These are phyloP conservation scores for Fusarium liriodendri DNA, from an alignment of 2,329 filamentous ascomycete species.

Conservation along the genomic window DNA sequence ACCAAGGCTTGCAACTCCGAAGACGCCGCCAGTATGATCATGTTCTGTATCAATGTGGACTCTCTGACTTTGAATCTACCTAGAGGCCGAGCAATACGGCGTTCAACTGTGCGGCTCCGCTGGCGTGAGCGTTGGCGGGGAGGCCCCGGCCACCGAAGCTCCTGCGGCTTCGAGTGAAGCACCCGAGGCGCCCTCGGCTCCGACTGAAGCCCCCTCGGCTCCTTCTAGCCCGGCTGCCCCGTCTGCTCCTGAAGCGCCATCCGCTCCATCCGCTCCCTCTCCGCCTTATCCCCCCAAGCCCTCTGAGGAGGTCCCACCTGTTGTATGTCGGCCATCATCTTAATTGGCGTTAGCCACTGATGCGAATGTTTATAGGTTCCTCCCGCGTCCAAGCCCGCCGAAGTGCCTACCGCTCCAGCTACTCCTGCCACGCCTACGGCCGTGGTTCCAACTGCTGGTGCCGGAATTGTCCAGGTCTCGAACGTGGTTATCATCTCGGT, in stretches of 20 bases:
- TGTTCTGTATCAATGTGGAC: background rate
- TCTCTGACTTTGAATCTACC: background rate
- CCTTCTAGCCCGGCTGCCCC: background rate
- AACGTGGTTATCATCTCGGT: background rate
- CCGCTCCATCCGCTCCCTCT: background rate
- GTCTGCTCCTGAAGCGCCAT: background rate
- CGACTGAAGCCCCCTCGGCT: background rate
- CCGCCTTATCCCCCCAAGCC: background rate
- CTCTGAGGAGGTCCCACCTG: background rate
- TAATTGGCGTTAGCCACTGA: background rate
- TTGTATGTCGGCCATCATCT: background rate
- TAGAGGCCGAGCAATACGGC: background rate
- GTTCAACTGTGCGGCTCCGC: conserved; percentile 6
- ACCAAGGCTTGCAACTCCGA: background rate
- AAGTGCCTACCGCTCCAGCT: background rate
- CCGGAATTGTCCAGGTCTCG: background rate
- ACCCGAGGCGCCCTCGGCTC: background rate
- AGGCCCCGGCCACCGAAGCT: background rate
- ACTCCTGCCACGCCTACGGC: conserved; percentile 1
- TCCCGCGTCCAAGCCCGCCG: background rate
- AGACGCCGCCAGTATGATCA: conserved; percentile 12
- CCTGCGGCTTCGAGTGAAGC: background rate
- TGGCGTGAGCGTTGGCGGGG: background rate
- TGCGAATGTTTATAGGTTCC: background rate
- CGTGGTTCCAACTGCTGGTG: conserved; percentile 21